Conservation (phyloP, 805 yeast genomes). For the Metschnikowia noctiluminum region DNA sequence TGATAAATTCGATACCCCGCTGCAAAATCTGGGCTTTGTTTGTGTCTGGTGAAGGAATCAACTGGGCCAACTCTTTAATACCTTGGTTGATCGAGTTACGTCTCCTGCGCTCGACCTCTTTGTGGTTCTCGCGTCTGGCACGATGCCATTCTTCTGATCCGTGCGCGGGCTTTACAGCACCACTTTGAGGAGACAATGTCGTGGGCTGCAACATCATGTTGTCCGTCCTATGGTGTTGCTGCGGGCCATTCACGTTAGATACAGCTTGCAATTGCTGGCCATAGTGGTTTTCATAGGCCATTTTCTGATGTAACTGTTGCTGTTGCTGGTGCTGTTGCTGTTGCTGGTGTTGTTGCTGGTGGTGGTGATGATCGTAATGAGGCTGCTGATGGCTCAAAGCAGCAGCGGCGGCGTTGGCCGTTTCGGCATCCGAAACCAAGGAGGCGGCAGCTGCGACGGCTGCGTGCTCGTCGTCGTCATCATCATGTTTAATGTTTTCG, state of each 20-base stretch:
- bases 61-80: constrained; percentile 71
- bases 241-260: constrained; percentile 10
- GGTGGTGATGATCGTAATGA: constrained; percentile 19
- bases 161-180: constrained; percentile 50
- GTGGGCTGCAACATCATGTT: constrained; percentile 32
- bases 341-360: constrained; percentile 18
- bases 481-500: constrained; percentile 12
- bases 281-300: constrained; percentile 19
- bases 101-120: constrained; percentile 91
- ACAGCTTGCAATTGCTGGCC: constrained; percentile 17
- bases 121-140: constrained; percentile 84
- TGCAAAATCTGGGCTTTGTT: constrained; percentile 88
- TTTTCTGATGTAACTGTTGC: constrained; percentile 19
- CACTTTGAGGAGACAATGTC: constrained; percentile 27
- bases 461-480: constrained; percentile 22
- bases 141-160: constrained; percentile 85
- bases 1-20: constrained; percentile 87
- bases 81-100: constrained; percentile 86
- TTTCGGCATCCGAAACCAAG: constrained; percentile 25
- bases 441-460: constrained; percentile 30
- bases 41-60: constrained; percentile 79
- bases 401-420: constrained; percentile 21
- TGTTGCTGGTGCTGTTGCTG: constrained; percentile 20
- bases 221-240: constrained; percentile 19
- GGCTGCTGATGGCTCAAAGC: constrained; percentile 25